Conservation (phyloP, 768 basidiomycete species). For the Hypholoma sublateritium region DNA sequence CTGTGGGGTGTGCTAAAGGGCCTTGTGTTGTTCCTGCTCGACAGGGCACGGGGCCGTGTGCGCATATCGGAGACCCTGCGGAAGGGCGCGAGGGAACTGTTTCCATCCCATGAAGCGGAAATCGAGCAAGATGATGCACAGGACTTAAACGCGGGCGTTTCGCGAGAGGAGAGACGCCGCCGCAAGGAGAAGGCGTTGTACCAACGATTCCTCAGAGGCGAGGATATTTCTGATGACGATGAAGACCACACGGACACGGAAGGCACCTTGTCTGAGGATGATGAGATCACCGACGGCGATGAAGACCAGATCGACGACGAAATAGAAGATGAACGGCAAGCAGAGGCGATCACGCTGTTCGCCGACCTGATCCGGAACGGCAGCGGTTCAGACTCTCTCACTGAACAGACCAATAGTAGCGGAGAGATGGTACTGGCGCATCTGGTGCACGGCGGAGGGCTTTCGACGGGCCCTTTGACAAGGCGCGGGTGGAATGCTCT, state of each 20-base stretch:
- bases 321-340: conserved; percentile 20
- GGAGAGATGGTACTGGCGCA: conserved; percentile 28
- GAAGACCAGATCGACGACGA: conserved; percentile 10
- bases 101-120: conserved; percentile 11
- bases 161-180: conserved; percentile 22
- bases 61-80: conserved; percentile 4
- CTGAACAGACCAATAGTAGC: conserved; percentile 1
- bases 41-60: conserved; percentile 17
- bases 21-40: conserved; percentile 16
- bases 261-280: conserved; percentile 16
- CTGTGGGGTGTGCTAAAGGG: conserved; percentile 27
- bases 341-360: conserved; percentile 50
- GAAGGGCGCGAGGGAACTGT: neutral
- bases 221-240: conserved; percentile 43
- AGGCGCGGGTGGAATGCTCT: conserved; percentile 21
- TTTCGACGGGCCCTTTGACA: conserved; percentile 18
- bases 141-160: conserved; percentile 29
- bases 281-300: conserved; percentile 14
- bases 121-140: conserved; percentile 14
- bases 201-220: conserved; percentile 59
- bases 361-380: conserved; percentile 45
- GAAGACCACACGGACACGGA: conserved; percentile 33
- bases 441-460: conserved; percentile 19
- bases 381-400: no score
- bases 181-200: conserved; percentile 43